Percentiles rank a stretch among this genome's conserved stretches.
phyloP scores from a whole-genome alignment of 2,329 filamentous ascomycete species.

The Didymosphaeria variabile region DNA sequence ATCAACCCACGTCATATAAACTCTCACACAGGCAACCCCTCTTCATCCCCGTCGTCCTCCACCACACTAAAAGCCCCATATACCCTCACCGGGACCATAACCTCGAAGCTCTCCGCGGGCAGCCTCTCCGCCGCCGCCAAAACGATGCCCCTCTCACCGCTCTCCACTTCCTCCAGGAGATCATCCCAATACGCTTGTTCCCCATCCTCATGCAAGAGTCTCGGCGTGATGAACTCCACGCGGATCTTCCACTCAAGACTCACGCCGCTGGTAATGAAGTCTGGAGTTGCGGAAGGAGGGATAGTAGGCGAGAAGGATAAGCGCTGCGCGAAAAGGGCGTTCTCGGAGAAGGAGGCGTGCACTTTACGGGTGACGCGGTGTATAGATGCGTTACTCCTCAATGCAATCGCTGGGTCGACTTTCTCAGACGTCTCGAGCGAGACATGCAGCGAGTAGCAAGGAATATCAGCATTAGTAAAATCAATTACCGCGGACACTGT shows the following conservation, averaged over 20 bases:
- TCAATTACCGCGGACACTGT: constrained; percentile 85
- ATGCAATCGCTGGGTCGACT: constrained; percentile 79
- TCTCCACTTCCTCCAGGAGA: constrained; percentile 80
- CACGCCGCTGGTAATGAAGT: constrained; percentile 90
- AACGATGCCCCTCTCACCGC: constrained; percentile 80
- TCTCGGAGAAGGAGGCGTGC: constrained; percentile 80
- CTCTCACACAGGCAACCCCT: constrained; percentile 42
- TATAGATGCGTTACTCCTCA: constrained; percentile 86
- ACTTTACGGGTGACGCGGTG: constrained; percentile 85
- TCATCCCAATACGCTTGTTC: constrained; percentile 43
- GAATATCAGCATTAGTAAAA: constrained; percentile 78
- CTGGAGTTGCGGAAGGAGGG: constrained; percentile 83
- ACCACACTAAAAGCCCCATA: constrained; percentile 68
- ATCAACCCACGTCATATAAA: background rate
- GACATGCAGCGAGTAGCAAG: constrained; percentile 85
- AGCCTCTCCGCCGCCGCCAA: constrained; percentile 81
- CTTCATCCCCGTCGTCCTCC: constrained; percentile 38
- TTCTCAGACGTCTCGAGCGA: constrained; percentile 88
- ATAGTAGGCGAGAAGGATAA: constrained; percentile 85
- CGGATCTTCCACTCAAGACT: constrained; percentile 87
- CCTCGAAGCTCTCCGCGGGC: constrained; percentile 88
- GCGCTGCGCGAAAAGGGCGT: constrained; percentile 80
- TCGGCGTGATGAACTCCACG: constrained; percentile 90
- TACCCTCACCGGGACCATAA: constrained; percentile 82
- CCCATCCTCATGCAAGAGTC: constrained; percentile 51